A percentile compares a stretch with the other conserved stretches of the same genome.
phyloP scores from a whole-genome alignment of 306 rosid species.

The Comarum palustre region DNA sequence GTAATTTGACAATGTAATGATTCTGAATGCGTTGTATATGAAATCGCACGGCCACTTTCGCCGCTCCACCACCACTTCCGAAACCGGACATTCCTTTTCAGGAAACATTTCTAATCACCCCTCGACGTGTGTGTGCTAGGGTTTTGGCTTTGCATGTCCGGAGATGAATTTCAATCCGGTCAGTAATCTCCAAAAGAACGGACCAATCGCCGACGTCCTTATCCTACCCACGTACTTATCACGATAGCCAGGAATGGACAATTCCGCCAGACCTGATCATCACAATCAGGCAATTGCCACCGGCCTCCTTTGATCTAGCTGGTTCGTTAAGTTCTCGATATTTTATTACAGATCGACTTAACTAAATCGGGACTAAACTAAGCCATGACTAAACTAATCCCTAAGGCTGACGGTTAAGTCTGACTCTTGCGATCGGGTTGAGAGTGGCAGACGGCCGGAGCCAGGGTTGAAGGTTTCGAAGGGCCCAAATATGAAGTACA shows the following conservation, averaged over 20 bases:
- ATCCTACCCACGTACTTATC: constrained; percentile 18
- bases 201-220: constrained; percentile 9
- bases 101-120: background rate
- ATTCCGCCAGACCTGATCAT: constrained; percentile 13
- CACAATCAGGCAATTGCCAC: background rate
- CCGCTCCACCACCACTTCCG: background rate
- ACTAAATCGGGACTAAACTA: too few relatives aligned
- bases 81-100: background rate
- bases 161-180: constrained; percentile 18
- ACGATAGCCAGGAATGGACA: background rate
- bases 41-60: background rate
- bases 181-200: constrained; percentile 3
- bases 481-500: too few relatives aligned
- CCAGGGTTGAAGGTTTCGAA: too few relatives aligned
- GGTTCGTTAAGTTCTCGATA: background rate
- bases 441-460: too few relatives aligned
- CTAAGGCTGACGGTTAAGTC: background rate
- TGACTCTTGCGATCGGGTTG: background rate
- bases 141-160: background rate
- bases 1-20: background rate
- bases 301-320: background rate
- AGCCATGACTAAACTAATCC: constrained; percentile 10
- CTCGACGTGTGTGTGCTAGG: constrained; percentile 18
- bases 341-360: background rate
- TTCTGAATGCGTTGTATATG: background rate